These are phyloP conservation scores for Cytospora piceae DNA, from an alignment of 2,329 filamentous ascomycete species.

Conservation along the genomic window DNA sequence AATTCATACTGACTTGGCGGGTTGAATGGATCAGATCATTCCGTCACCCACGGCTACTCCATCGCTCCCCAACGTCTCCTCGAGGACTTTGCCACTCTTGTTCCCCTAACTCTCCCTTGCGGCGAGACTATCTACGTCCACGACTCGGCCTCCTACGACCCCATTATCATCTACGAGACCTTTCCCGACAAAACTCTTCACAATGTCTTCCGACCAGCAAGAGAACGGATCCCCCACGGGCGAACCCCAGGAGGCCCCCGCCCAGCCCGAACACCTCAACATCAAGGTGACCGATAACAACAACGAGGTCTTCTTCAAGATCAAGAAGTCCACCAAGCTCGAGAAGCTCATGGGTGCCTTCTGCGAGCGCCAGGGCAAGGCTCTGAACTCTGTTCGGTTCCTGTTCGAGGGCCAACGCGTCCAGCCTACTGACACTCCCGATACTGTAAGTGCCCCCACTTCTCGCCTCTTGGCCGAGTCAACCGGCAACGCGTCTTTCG, in stretches of 20 bases:
- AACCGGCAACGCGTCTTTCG: not conserved
- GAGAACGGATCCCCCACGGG: slow-evolving; percentile 53
- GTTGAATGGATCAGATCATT: not conserved
- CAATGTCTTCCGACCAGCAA: slow-evolving; percentile 55
- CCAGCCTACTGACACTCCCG: slow-evolving; percentile 85
- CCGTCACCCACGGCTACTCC: not conserved
- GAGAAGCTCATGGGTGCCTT: slow-evolving; percentile 99
- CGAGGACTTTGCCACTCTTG: not conserved
- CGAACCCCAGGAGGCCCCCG: slow-evolving; percentile 45
- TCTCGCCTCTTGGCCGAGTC: not conserved
- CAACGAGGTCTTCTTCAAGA: slow-evolving; percentile 99
- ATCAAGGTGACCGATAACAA: slow-evolving; percentile 99
- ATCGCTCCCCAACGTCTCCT: not conserved
- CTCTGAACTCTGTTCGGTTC: slow-evolving; percentile 82
- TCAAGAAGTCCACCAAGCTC: slow-evolving; percentile 93
- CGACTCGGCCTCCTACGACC: not conserved
- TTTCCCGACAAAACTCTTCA: not conserved
- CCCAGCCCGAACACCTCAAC: slow-evolving; percentile 82
- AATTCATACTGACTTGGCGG: not conserved
- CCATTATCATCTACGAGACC: not conserved
- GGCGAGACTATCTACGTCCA: not conserved
- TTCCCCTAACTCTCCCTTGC: not conserved
- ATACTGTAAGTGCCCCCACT: slow-evolving; percentile 67
- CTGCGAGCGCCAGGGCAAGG: slow-evolving; percentile 94
- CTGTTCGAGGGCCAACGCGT: slow-evolving; percentile 96